phyloP scores from a whole-genome alignment of 2,329 filamentous ascomycete species.

The Xylaria sp. region DNA sequence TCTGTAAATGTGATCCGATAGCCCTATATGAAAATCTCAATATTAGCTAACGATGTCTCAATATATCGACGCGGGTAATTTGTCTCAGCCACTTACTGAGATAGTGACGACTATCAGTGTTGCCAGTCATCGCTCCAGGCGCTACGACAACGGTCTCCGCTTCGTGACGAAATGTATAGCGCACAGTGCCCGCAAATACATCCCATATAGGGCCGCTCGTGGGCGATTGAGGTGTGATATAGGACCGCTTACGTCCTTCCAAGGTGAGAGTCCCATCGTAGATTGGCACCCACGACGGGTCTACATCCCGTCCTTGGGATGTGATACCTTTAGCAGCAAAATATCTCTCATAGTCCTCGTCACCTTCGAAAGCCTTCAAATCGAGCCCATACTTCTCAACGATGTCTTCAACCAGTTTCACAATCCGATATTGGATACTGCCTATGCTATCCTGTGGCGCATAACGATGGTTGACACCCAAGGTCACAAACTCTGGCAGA shows the following conservation, averaged over 20 bases:
- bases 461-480: slow-evolving; percentile 12
- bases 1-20: slow-evolving; percentile 10
- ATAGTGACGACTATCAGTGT: slow-evolving; percentile 13
- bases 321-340: neutral
- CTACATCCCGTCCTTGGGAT: neutral
- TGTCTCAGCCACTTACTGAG: neutral
- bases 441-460: slow-evolving; percentile 14
- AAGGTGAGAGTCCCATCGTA: slow-evolving; percentile 3
- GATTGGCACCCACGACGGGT: neutral
- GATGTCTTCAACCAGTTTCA: neutral
- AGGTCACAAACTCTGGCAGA: slow-evolving; percentile 5
- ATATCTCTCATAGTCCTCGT: slow-evolving; percentile 2
- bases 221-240: slow-evolving; percentile 8
- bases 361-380: neutral
- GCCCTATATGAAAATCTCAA: neutral
- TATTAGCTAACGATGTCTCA: neutral
- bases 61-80: neutral
- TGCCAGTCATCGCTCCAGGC: slow-evolving; percentile 6
- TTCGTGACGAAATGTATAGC: neutral
- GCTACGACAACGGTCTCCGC: neutral
- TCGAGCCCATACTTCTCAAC: neutral
- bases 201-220: slow-evolving; percentile 1
- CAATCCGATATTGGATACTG: slow-evolving; percentile 4
- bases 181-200: slow-evolving; percentile 5
- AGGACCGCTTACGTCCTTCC: neutral